These are phyloP conservation scores for Ilex asprella DNA, from an alignment of 257 asterid genomes.

Conservation along the genomic window DNA sequence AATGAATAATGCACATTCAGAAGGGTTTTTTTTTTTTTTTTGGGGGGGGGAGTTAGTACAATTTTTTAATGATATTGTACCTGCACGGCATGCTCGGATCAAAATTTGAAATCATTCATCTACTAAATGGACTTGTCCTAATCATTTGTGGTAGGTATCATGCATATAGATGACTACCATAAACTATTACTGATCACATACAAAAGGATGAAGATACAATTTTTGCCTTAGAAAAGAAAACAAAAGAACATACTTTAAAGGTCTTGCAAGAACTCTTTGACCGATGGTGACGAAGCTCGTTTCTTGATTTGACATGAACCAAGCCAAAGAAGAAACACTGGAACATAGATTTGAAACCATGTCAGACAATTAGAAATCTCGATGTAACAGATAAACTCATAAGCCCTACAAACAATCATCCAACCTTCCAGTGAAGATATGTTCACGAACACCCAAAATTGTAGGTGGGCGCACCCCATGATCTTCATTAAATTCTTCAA, in stretches of 20 bases:
- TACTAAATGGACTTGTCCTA: no score
- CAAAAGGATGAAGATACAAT: neutral
- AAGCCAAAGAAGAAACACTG: constrained; percentile 99
- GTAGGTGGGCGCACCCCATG: constrained; percentile 97
- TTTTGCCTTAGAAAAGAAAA: constrained; percentile 3
- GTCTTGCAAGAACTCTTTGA: constrained; percentile 97
- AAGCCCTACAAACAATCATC: constrained; percentile 12
- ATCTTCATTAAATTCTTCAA: constrained; percentile 91
- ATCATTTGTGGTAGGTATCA: no score
- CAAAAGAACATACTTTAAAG: constrained; percentile 64
- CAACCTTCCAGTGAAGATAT: constrained; percentile 94
- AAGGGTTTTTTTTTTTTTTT: no score
- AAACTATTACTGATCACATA: no score
- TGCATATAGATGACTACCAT: no score
- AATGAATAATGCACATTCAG: no score
- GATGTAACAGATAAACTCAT: constrained; percentile 10
- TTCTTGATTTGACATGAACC: constrained; percentile 99
- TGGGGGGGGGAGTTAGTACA: no score
- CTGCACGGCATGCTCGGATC: no score
- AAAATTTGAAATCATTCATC: no score
- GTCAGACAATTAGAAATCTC: constrained; percentile 15
- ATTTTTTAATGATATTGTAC: no score
- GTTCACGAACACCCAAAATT: constrained; percentile 94
- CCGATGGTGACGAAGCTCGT: constrained; percentile 99
- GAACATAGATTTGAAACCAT: constrained; percentile 21